Evolutionary conservation across 176 grass and related monocot species (phyloP).

Genomic region (Ampelocalamus luodianensis): DNA sequence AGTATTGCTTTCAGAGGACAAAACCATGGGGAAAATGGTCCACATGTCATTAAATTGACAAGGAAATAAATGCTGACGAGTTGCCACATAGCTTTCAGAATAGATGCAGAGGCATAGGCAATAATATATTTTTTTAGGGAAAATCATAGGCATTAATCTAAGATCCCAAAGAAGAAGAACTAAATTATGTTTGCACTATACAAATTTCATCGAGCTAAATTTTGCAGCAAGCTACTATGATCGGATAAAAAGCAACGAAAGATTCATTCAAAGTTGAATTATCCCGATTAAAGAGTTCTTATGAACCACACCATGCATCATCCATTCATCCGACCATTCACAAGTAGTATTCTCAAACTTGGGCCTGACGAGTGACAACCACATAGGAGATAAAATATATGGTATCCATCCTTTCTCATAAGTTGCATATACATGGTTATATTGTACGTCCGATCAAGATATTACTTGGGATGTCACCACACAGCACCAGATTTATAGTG

Average conservation of each 20-base stretch:
- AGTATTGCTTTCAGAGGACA: not conserved
- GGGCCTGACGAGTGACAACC: not conserved
- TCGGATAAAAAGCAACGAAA: not conserved
- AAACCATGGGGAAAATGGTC: not conserved
- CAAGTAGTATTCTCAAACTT: not conserved
- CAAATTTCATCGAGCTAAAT: not conserved
- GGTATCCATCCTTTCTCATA: not conserved
- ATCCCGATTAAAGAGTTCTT: not conserved
- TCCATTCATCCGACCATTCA: not conserved
- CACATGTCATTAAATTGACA: not conserved
- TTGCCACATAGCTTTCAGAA: not conserved
- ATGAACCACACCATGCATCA: not conserved
- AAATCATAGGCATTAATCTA: not conserved
- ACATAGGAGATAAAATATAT: not conserved
- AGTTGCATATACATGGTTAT: constrained; percentile 9
- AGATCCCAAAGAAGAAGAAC: not conserved
- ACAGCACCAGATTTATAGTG: constrained; percentile 5
- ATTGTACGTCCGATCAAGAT: not conserved
- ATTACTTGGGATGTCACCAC: constrained; percentile 20
- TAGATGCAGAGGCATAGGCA: not conserved
- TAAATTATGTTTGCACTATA: not conserved
- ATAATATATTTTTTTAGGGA: not conserved
- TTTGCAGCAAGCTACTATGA: not conserved
- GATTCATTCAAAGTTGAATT: not conserved
- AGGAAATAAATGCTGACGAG: not conserved